Conservation (phyloP, 352 stramenopile species). For the Phytophthora fragariaefolia region DNA sequence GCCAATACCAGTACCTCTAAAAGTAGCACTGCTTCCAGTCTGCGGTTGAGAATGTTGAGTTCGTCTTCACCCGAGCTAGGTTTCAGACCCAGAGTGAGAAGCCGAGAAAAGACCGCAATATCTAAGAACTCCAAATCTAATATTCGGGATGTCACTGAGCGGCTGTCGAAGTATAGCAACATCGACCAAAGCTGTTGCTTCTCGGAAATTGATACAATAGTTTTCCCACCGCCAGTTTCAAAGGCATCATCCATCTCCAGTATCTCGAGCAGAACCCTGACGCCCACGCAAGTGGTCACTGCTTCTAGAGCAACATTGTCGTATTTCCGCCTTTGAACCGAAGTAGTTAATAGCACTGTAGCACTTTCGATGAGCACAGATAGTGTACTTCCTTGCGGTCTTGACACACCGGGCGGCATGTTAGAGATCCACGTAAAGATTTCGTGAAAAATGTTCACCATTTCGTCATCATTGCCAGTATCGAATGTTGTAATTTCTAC, state of each 20-base stretch:
- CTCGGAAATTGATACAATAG: constrained; percentile 7
- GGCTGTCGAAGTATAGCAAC: constrained; percentile 33
- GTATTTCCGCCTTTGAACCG: constrained; percentile 12
- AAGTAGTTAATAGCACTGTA: constrained; percentile 6
- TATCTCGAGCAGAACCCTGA: constrained; percentile 11
- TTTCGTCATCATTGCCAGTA: background rate
- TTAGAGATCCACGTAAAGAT: constrained; percentile 15
- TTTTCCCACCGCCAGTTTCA: background rate
- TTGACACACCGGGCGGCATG: background rate
- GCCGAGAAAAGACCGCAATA: constrained; percentile 8
- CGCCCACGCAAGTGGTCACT: constrained; percentile 18
- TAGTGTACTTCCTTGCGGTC: background rate
- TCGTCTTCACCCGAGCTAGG: background rate
- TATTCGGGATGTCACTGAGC: constrained; percentile 22
- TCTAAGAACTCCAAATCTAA: constrained; percentile 34
- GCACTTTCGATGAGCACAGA: constrained; percentile 10
- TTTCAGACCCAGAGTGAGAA: background rate
- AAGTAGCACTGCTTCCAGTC: constrained; percentile 32
- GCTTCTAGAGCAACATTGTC: constrained; percentile 20
- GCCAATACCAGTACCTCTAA: constrained; percentile 27
- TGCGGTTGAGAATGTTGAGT: constrained; percentile 6
- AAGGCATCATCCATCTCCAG: constrained; percentile 1
- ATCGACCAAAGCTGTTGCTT: constrained; percentile 40
- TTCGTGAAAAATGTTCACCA: constrained; percentile 17
- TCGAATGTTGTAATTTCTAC: constrained; percentile 22